These are phyloP conservation scores for Stephania yunnanensis DNA, from an alignment of 164 flowering plant genomes.

Conservation along the genomic window DNA sequence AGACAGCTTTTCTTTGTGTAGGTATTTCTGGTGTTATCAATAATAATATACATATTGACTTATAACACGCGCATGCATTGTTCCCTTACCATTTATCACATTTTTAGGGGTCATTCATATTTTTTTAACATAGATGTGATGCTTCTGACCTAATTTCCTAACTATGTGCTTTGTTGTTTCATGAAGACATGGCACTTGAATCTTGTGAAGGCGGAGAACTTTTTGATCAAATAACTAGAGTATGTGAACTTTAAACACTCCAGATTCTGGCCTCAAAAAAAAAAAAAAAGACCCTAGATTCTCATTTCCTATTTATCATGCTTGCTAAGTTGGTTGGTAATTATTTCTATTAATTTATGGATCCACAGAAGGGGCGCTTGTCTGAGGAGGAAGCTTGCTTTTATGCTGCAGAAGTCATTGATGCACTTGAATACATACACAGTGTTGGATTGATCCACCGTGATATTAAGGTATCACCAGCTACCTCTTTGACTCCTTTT, in stretches of 20 bases:
- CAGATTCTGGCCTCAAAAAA: neutral
- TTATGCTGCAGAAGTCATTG: constrained; percentile 95
- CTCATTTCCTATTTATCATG: neutral
- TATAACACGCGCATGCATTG: neutral
- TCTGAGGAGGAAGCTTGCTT: constrained; percentile 88
- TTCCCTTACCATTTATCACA: neutral
- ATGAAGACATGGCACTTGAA: constrained; percentile 97
- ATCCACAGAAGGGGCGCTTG: constrained; percentile 83
- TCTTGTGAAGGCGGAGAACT: constrained; percentile 99
- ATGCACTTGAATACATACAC: constrained; percentile 96
- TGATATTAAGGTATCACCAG: constrained; percentile 77
- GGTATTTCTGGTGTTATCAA: constrained; percentile 33
- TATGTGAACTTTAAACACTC: constrained; percentile 24
- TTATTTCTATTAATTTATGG: constrained; percentile 8
- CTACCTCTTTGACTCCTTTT: neutral
- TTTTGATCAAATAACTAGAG: constrained; percentile 97
- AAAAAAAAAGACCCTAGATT: neutral
- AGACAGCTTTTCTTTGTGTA: constrained; percentile 85
- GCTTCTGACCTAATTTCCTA: constrained; percentile 12
- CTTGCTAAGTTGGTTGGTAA: neutral
- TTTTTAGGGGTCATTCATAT: neutral
- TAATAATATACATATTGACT: too few species aligned
- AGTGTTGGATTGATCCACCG: constrained; percentile 93
- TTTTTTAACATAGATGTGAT: neutral
- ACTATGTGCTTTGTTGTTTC: constrained; percentile 20